These are phyloP conservation scores for Xylaria castorea DNA, from an alignment of 495 filamentous ascomycete species.

Conservation along the genomic window DNA sequence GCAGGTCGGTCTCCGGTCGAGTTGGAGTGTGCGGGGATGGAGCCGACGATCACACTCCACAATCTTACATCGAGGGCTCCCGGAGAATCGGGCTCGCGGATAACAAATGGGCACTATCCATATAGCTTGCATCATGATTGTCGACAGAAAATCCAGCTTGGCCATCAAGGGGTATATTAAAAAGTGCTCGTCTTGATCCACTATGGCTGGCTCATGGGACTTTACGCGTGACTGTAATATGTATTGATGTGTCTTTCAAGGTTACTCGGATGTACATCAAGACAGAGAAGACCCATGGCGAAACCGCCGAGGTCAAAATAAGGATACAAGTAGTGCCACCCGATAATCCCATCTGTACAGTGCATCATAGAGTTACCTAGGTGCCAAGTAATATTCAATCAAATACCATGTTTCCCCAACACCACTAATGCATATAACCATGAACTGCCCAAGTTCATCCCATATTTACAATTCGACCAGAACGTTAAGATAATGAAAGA, in stretches of 20 bases:
- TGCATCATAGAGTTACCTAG: conserved; percentile 4
- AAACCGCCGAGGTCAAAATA: not conserved
- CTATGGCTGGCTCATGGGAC: not conserved
- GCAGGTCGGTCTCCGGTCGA: conserved; percentile 5
- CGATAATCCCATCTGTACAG: conserved; percentile 13
- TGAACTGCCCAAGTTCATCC: conserved; percentile 7
- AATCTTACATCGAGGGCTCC: not conserved
- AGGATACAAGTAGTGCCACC: not conserved
- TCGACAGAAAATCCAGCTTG: not conserved
- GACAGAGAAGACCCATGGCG: not conserved
- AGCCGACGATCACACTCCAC: not conserved
- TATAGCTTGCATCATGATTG: not conserved
- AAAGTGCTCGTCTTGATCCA: not conserved
- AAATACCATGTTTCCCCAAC: conserved; percentile 20
- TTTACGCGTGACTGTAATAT: too few relatives aligned
- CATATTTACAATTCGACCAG: conserved; percentile 13
- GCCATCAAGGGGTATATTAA: not conserved
- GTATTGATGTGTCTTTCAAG: not conserved
- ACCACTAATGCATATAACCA: conserved; percentile 28
- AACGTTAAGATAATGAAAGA: not conserved
- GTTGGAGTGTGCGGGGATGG: conserved; percentile 7
- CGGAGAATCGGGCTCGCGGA: not conserved
- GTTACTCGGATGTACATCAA: not conserved
- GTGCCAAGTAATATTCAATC: conserved; percentile 2
- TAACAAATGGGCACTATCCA: not conserved